Conservation (phyloP, 2,329 filamentous ascomycete species). For the Phialocephala sp. region DNA sequence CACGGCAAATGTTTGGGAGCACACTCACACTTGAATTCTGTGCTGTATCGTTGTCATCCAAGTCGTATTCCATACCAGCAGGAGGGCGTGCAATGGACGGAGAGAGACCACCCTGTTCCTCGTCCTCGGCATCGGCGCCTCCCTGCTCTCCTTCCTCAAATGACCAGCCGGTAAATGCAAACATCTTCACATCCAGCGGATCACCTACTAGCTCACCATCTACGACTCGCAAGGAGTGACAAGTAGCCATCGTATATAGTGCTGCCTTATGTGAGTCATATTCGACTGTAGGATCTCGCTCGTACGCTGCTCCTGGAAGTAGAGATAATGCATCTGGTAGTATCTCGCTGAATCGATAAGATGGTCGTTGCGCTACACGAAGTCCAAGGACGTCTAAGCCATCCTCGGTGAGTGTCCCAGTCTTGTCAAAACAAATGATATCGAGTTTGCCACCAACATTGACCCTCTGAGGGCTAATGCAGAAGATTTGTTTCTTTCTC, state of each 20-base stretch:
- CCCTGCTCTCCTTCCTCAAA: conserved; percentile 86
- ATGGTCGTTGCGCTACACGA: conserved; percentile 71
- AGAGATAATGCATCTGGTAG: conserved; percentile 68
- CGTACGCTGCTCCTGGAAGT: conserved; percentile 57
- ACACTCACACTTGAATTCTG: conserved; percentile 35
- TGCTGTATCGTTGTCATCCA: conserved; percentile 54
- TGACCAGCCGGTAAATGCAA: conserved; percentile 91
- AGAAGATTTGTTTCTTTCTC: conserved; percentile 91
- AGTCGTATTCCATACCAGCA: conserved; percentile 60
- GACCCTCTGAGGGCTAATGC: conserved; percentile 95
- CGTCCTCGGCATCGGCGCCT: conserved; percentile 67
- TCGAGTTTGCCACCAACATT: conserved; percentile 97
- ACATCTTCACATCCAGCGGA: conserved; percentile 97
- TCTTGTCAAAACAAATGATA: conserved; percentile 98
- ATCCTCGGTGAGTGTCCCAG: conserved; percentile 96
- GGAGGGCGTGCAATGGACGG: conserved; percentile 92
- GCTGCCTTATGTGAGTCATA: conserved; percentile 70
- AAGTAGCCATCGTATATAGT: conserved; percentile 95
- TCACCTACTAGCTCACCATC: conserved; percentile 91
- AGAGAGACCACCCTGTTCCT: conserved; percentile 75
- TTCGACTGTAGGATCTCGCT: conserved; percentile 64
- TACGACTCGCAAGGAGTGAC: conserved; percentile 86
- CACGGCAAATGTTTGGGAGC: not conserved
- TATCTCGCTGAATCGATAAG: conserved; percentile 74
- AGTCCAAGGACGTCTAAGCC: conserved; percentile 92